Conservation (phyloP, 106 monocot genomes). For the Acanthochlamys bracteata region DNA sequence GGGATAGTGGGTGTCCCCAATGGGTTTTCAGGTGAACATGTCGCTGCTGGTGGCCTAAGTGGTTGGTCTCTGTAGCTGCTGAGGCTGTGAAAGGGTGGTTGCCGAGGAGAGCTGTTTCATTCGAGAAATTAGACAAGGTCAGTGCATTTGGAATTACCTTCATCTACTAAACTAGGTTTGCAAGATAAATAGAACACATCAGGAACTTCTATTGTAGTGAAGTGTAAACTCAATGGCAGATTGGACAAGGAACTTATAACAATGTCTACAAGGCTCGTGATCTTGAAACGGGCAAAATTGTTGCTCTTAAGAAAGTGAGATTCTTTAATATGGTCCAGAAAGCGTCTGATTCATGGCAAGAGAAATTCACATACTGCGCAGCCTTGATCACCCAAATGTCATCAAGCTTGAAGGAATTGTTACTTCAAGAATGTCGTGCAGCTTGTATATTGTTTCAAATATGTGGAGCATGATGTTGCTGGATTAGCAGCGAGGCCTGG, state of each 20-base stretch:
- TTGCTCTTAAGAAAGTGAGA: constrained; percentile 62
- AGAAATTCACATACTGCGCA: constrained; percentile 59
- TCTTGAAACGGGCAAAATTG: constrained; percentile 51
- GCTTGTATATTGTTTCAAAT: constrained; percentile 58
- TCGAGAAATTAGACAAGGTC: constrained; percentile 58
- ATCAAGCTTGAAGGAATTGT: constrained; percentile 62
- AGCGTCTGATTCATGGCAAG: constrained; percentile 74
- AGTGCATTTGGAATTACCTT: not conserved
- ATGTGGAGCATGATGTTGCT: constrained; percentile 73
- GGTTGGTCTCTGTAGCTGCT: constrained; percentile 38
- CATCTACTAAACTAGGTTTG: not conserved
- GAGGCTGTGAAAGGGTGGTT: constrained; percentile 51
- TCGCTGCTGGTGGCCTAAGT: constrained; percentile 45
- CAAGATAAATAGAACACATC: not conserved
- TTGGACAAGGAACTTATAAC: constrained; percentile 77
- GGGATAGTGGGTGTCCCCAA: constrained; percentile 25
- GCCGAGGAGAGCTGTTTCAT: constrained; percentile 46
- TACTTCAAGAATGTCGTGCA: constrained; percentile 48
- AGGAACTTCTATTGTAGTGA: not conserved
- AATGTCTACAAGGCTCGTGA: constrained; percentile 67
- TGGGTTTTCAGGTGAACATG: constrained; percentile 32
- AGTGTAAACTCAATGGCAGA: constrained; percentile 26
- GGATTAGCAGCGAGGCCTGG: constrained; percentile 59
- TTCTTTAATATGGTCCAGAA: constrained; percentile 64
- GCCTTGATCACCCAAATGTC: constrained; percentile 65